These are phyloP conservation scores for Daldinia eschscholtzii DNA, from an alignment of 2,329 filamentous ascomycete genomes.

Conservation along the genomic window DNA sequence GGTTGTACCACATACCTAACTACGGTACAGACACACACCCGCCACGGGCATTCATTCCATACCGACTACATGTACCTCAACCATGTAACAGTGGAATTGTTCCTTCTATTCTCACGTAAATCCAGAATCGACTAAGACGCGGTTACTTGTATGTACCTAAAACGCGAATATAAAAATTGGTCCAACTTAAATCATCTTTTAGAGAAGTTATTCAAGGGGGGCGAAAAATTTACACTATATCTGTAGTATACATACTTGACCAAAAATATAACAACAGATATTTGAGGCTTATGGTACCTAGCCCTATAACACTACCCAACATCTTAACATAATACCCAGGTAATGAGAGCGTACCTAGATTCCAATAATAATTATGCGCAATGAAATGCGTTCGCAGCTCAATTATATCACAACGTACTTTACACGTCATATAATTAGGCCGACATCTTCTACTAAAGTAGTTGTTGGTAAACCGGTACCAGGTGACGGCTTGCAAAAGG, in stretches of 20 bases:
- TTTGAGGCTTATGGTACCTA: not conserved
- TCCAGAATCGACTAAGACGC: not conserved
- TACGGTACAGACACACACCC: conserved; percentile 1
- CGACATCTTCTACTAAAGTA: not conserved
- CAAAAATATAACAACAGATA: not conserved
- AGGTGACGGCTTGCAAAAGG: conserved; percentile 25
- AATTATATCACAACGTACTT: not conserved
- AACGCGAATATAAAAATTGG: too few relatives aligned
- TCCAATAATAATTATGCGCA: not conserved
- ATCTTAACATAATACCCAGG: not conserved
- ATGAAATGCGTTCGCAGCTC: not conserved
- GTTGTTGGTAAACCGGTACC: conserved; percentile 13
- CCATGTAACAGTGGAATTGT: not conserved
- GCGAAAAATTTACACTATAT: too few relatives aligned
- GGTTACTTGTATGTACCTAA: not conserved
- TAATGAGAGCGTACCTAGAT: not conserved
- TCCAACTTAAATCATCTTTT: too few relatives aligned
- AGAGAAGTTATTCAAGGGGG: too few relatives aligned
- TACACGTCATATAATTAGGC: not conserved
- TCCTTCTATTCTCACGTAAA: not conserved
- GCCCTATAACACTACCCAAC: not conserved
- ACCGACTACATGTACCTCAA: not conserved
- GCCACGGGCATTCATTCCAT: not conserved
- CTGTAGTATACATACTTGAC: too few relatives aligned
- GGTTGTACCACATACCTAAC: not conserved